Evolutionary conservation across 208 protist genomes (phyloP).

Genomic region (Trypanosoma lewisi): DNA sequence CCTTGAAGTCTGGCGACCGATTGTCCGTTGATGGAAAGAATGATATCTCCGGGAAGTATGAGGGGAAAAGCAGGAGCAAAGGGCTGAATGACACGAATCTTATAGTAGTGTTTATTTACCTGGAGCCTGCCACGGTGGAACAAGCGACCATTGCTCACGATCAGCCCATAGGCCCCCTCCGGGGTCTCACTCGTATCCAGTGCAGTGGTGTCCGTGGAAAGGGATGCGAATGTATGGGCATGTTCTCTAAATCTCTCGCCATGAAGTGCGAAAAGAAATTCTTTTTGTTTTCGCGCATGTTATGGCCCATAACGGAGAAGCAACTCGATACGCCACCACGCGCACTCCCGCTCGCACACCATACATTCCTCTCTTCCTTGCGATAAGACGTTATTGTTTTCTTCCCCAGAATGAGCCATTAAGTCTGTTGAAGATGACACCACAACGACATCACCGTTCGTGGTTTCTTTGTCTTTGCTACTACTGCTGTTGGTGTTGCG

Average conservation of each 20-base stretch:
- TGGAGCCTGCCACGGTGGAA: neutral
- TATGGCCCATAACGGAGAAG: neutral
- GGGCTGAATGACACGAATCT: conserved; percentile 19
- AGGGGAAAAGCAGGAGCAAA: conserved; percentile 10
- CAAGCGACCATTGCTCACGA: conserved; percentile 13
- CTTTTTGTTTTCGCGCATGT: conserved; percentile 8
- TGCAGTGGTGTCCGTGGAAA: neutral
- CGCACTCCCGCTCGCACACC: neutral
- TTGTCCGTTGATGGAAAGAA: conserved; percentile 11
- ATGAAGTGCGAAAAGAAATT: neutral
- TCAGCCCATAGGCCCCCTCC: conserved; percentile 12
- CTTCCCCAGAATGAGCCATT: neutral
- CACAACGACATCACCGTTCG: neutral
- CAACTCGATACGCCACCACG: neutral
- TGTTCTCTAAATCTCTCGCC: neutral
- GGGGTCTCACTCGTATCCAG: neutral
- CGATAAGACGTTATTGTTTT: neutral
- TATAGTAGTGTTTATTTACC: conserved; percentile 15
- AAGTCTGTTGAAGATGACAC: neutral
- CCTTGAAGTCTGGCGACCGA: conserved; percentile 15
- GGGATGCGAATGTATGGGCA: neutral
- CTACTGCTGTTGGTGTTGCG: too few relatives aligned
- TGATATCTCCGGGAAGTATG: conserved; percentile 6
- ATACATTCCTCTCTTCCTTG: neutral
- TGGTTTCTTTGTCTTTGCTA: neutral